Base-by-base conservation (phyloP, 75 land plant genomes). In the Azolla pinnata region DNA sequence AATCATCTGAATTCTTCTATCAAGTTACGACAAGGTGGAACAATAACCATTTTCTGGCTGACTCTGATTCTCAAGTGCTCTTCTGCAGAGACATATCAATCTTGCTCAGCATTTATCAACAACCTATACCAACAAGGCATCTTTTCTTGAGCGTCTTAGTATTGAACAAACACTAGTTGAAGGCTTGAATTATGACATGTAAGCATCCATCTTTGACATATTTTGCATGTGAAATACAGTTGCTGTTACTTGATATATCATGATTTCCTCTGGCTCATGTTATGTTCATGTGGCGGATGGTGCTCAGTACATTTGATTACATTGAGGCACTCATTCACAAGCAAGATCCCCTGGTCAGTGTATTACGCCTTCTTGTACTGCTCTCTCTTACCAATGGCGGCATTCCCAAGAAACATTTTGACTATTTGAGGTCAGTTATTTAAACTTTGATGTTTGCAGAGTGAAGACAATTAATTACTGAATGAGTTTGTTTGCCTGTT, bases 241-340 rank as follows among this genome's bases (percentile, higher is more conserved):
- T 8, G 14, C 7, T 38, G 42, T 38, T n/a, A 35, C 40, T 5
- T 12, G 40, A 35, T 5, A 35, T 35, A 35, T 12, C 5, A 20
- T 24, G 19, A 5, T 50, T 55, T 55, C 29, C n/a, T 29, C 33
- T 29, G 33, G 27, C 57, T 29, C 27, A 25, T 29, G 25, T 2
- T 4, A 57, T 31, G 1, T 18, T 33, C 33, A n/a, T n/a, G n/a
- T n/a, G n/a, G n/a, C n/a, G n/a, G n/a, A n/a, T 25, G 19, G 59
- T 57, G 31, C 67, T 71, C 90, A 93, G 98, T 61, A 90, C 90
- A 58, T 88, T 75, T 72, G 90, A 85, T 38, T 81, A 76, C 61
- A 86, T 89, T 30, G 90, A 89, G 73, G 96, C 88, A 75, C 74
- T 93, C 90, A 93, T 93, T 40, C 90, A 93, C 42, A 93, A 83